Base-by-base conservation (phyloP, 208 protist genomes). In the Crithidia sp. region DNA sequence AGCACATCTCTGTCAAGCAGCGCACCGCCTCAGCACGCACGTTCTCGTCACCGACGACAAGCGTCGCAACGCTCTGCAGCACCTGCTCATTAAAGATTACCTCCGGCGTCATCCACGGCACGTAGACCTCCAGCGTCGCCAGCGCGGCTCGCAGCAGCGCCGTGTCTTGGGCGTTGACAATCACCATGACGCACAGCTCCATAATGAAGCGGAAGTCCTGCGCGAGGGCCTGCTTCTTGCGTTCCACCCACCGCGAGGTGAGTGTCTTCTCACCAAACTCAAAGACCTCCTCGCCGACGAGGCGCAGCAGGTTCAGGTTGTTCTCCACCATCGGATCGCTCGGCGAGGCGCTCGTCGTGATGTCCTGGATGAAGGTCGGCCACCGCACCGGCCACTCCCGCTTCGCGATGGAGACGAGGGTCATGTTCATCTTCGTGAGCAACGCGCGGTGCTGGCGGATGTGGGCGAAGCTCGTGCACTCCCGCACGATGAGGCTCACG, bases 311-410 rank as follows among this genome's bases (percentile, higher is more conserved):
- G 45, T 94, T 90, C 77, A 99, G 91, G 77, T 99, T 99, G 81
- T 99, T 99, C 72, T 99, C 91, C 57, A 99, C 98, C 78, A 99
- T 77, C 2, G 92, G 89, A 69, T 99, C 93, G 64, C 83, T 92
- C 0, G 89, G 96, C 17, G 91, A 87, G 12, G 90, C 95, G 47
- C 96, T 93, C n/a, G 87, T 90, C 49, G 98, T 94, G 63, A 99
- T 96, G 53, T 99, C 98, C 39, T 93, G 77, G 76, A 99, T 98
- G 86, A 99, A 99, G 49, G 82, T 95, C 0, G 91, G 92, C 99
- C 99, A 99, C 61, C 98, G 89, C 41, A 97, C 75, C 14, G 98
- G 98, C 98, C 98, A 99, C 77, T 99, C 98, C 40, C 99, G 91
- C 85, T 99, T 99, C 6, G 99, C 81, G 60, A 99, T 99, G 82